These are phyloP conservation scores for Curvularia verruculosa DNA, from an alignment of 2,329 filamentous ascomycete species.

Conservation along the genomic window DNA sequence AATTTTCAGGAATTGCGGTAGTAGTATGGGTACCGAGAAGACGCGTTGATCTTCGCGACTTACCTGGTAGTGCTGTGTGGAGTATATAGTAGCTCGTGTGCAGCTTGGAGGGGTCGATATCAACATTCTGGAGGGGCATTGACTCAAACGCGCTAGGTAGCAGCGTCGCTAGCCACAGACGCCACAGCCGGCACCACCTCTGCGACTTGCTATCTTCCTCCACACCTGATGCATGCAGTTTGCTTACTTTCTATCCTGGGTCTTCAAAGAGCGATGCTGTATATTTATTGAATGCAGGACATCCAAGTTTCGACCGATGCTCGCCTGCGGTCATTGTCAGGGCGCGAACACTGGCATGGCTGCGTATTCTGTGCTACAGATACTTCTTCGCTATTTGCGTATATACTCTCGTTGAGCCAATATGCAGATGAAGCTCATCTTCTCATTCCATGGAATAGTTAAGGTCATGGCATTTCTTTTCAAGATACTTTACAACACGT, in stretches of 20 bases:
- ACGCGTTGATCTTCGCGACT: slow-evolving; percentile 1
- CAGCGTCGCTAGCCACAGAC: slow-evolving; percentile 19
- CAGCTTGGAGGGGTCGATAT: slow-evolving; percentile 16
- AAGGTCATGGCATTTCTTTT: too few species aligned
- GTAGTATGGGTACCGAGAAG: neutral
- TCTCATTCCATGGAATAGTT: neutral
- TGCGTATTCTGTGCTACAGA: neutral
- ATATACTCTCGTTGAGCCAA: neutral
- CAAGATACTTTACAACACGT: neutral
- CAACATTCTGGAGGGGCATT: slow-evolving; percentile 30
- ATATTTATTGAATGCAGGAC: too few species aligned
- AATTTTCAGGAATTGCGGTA: too few species aligned
- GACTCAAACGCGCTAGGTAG: slow-evolving; percentile 28
- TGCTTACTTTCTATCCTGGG: neutral
- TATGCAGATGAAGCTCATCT: neutral
- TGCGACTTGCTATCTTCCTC: neutral
- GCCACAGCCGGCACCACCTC: slow-evolving; percentile 12
- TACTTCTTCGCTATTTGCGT: neutral
- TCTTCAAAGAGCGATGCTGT: neutral
- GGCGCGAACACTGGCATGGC: neutral
- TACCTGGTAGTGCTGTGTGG: slow-evolving; percentile 4
- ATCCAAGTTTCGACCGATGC: neutral
- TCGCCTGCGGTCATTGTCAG: neutral
- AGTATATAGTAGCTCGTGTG: slow-evolving; percentile 17
- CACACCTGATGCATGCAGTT: neutral